phyloP scores from a whole-genome alignment of 1,139 yeast genomes.

The Yamadazyma atmosphaerica region DNA sequence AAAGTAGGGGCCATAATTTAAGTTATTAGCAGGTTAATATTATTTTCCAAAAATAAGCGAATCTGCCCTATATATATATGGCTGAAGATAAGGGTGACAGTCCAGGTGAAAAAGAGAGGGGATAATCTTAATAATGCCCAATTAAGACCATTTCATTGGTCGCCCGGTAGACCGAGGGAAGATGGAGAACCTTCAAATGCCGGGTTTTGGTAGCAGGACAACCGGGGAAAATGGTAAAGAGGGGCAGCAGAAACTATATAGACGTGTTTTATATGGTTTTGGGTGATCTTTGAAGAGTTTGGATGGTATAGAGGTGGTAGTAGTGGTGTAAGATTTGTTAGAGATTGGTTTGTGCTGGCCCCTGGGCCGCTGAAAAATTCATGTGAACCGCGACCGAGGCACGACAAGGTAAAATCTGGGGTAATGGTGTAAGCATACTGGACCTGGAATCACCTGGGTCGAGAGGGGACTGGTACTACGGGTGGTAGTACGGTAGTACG shows the following conservation, averaged over 20 bases:
- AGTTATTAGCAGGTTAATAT: too few species aligned
- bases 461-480: too few species aligned
- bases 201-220: too few species aligned
- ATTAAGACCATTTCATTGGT: constrained; percentile 1
- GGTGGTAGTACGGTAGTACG: too few species aligned
- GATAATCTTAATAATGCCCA: not conserved
- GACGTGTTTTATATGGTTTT: too few species aligned
- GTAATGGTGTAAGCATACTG: too few species aligned
- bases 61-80: not conserved
- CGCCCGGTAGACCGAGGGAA: constrained; percentile 1
- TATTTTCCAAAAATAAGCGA: too few species aligned
- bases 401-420: constrained; percentile 1
- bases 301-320: not conserved
- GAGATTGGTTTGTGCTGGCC: not conserved
- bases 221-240: not conserved
- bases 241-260: too few species aligned
- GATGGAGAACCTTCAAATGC: not conserved
- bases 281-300: too few species aligned
- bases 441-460: too few species aligned
- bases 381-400: not conserved
- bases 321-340: too few species aligned
- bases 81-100: not conserved
- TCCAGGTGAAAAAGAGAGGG: constrained; percentile 1
- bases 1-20: constrained; percentile 40
- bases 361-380: not conserved